Evolutionary conservation across 257 asterid species (phyloP).

Genomic region (Solanum piurae): DNA sequence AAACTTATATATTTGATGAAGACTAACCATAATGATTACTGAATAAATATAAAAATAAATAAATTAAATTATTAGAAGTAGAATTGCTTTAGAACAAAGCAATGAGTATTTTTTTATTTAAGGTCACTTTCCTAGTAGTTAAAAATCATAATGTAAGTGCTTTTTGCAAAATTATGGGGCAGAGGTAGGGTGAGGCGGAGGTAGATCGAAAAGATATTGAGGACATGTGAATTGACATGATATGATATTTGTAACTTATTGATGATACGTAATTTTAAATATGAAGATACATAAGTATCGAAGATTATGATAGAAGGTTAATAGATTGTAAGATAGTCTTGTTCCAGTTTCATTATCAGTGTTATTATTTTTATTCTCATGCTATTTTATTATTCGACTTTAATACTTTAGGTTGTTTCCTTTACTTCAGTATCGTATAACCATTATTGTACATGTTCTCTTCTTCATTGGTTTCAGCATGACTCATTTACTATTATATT

Average conservation of each 20-base stretch:
- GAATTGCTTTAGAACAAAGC: background rate
- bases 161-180: background rate
- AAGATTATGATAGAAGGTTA: no score
- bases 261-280: no score
- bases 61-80: background rate
- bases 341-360: no score
- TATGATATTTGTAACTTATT: no score
- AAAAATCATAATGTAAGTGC: background rate
- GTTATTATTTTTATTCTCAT: no score
- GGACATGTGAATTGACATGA: background rate
- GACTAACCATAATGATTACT: background rate
- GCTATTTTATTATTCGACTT: no score
- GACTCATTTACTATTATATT: background rate
- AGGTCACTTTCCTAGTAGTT: background rate
- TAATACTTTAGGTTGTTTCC: no score
- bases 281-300: no score
- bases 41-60: background rate
- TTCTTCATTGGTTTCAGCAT: background rate
- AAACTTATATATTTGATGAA: background rate
- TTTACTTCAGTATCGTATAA: no score
- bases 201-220: background rate
- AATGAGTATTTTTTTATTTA: background rate
- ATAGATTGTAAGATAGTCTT: no score
- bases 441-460: no score
- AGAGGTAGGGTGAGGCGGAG: background rate